Percentiles rank a stretch among this genome's conserved stretches.
phyloP scores from a whole-genome alignment of 768 basidiomycete species.

The Tricholoma hemisulphureum region DNA sequence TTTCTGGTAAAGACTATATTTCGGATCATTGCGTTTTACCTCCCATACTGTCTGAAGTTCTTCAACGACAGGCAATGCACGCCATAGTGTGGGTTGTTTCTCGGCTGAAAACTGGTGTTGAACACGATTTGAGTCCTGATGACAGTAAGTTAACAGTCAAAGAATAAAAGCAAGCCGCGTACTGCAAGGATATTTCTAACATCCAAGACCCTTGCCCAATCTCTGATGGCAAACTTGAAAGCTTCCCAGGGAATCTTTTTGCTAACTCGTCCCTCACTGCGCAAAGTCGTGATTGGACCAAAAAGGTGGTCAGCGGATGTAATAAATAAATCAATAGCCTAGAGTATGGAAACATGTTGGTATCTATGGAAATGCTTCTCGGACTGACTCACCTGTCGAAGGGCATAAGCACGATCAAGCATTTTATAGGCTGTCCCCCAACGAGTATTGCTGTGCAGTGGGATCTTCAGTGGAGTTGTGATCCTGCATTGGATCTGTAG shows the following conservation, averaged over 20 bases:
- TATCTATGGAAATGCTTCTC: no score
- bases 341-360: no score
- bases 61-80: neutral
- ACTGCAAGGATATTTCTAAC: no score
- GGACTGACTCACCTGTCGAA: no score
- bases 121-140: conserved; percentile 6
- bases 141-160: neutral
- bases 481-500: conserved; percentile 18
- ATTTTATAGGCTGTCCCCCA: conserved; percentile 7
- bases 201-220: conserved; percentile 19
- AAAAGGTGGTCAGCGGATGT: conserved; percentile 17
- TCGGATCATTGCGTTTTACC: neutral
- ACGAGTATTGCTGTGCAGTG: conserved; percentile 17
- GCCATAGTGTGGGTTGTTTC: neutral
- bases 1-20: no score
- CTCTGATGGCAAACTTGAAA: neutral
- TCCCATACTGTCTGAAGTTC: neutral
- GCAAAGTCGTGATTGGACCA: conserved; percentile 24
- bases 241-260: conserved; percentile 21
- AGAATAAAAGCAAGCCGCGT: conserved; percentile 8
- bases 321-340: conserved; percentile 10
- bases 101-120: conserved; percentile 3
- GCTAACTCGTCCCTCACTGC: conserved; percentile 3
- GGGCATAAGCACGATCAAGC: conserved; percentile 4
- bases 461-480: conserved; percentile 16